A percentile compares a stretch with the other conserved stretches of the same genome.
phyloP scores from a whole-genome alignment of 2,329 filamentous ascomycete genomes.

The Zopfia rhizophila region DNA sequence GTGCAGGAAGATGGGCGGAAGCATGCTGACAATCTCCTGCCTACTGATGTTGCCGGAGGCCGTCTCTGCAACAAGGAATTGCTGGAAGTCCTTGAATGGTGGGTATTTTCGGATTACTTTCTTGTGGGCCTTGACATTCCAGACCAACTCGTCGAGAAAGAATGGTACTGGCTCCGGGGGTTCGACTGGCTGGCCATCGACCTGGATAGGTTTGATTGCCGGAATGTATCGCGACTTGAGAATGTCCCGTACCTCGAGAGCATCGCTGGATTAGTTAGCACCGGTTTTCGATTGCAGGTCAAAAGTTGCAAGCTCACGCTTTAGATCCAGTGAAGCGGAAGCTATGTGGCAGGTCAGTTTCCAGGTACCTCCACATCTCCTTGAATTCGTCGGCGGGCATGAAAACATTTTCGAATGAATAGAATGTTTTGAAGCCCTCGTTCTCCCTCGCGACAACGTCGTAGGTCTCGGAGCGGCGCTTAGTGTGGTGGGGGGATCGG shows the following conservation, averaged over 20 bases:
- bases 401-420: slow-evolving; percentile 77
- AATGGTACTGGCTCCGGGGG: slow-evolving; percentile 84
- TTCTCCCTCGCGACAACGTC: slow-evolving; percentile 78
- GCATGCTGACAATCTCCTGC: slow-evolving; percentile 99
- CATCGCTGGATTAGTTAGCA: slow-evolving; percentile 69
- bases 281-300: background rate
- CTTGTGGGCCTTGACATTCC: slow-evolving; percentile 98
- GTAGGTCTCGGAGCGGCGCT: slow-evolving; percentile 48
- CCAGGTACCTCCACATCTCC: slow-evolving; percentile 85
- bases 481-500: slow-evolving; percentile 31
- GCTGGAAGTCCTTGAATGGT: slow-evolving; percentile 95
- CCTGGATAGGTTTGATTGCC: slow-evolving; percentile 84
- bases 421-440: slow-evolving; percentile 85
- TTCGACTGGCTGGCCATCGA: slow-evolving; percentile 83
- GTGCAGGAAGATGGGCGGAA: slow-evolving; percentile 93
- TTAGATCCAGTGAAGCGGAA: slow-evolving; percentile 98
- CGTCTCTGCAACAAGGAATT: slow-evolving; percentile 97
- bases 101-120: slow-evolving; percentile 93
- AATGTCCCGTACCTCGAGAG: slow-evolving; percentile 88
- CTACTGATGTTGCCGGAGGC: slow-evolving; percentile 97
- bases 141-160: slow-evolving; percentile 95
- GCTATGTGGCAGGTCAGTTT: slow-evolving; percentile 91
- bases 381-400: slow-evolving; percentile 81
- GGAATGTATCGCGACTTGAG: slow-evolving; percentile 91
- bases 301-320: slow-evolving; percentile 65